Evolutionary conservation across 2,329 filamentous ascomycete species (phyloP), one percentile per base, ranked within the genome.

Genomic region (Aureobasidium sp.): DNA sequence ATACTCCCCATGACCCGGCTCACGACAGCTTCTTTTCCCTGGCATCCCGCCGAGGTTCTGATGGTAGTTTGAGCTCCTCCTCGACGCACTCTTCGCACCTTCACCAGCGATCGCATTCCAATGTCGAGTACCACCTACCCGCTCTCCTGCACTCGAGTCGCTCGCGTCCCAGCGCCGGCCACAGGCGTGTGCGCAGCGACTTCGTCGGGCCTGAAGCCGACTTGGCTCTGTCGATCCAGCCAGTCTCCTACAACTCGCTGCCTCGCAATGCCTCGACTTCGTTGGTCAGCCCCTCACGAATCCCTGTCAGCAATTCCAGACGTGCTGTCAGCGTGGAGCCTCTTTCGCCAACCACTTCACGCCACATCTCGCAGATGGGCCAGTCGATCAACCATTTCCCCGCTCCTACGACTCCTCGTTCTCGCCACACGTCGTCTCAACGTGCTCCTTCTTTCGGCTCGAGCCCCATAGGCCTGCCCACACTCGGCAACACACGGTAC

Each of bases 31-130:
- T 49, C 55, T 58, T 47, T n/a, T 47, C 43, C 17, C 33, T 42
- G 21, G 31, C 42, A 15, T 10, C 43, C 10, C 55, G 86, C 64
- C 81, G 86, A 71, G 86, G 85, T 23, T 89, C 88, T 45, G 89
- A 92, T 68, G 86, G 88, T n/a, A 84, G 80, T 69, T 73, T 88
- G 64, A 49, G 38, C 40, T 53, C 47, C 13, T 49, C 58, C 43
- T 58, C 60, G 25, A 33, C 43, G 33, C 43, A 31, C 3, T 47
- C 62, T n/a, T 17, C 53, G 11, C 40, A 33, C 35, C 42, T 54
- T 10, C 62, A 64, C 49, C 54, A 50, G 31, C 59, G 62, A 58
- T 57, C 60, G 9, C 55, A 43, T n/a, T 62, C 60, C 37, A 51
- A 60, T 35, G 54, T 38, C 35, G 42, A 54, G 17, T 50, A 29